Base-by-base conservation (phyloP, 768 basidiomycete genomes). In the Leccinellum albellum region DNA sequence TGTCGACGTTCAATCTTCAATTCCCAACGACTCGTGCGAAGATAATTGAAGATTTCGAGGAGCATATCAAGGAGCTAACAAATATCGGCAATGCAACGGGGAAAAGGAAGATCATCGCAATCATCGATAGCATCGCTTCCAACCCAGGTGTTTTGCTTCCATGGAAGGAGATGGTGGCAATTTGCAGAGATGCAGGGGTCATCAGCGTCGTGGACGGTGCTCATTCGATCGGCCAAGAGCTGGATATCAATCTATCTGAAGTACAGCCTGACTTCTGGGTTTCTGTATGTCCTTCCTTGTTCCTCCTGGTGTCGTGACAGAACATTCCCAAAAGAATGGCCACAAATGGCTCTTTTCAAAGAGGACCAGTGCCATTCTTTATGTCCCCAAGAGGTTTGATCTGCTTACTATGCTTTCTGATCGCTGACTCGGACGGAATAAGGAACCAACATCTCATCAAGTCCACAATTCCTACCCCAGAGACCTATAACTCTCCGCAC, bases 341-440 rank as follows among this genome's bases (percentile, higher is more conserved):
- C 88, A 94, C 72, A 94, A 94, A 71, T 95, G 93, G 91, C 73
- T 93, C 2, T 85, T 79, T 62, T 78, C 82, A 3, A 87, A 89
- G 68, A 79, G 91, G 6, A 76, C 82, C 1, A 84, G 79, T 46
- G 84, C 89, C 0, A 75, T 87, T 17, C 74, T 94, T 15, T 94
- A 94, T 66, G 88, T 90, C 6, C 88, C 91, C 0, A 78, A 75
- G 55, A 71, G 82, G 84, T 82, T 56, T 29, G 78, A 33, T 46
- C 12, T 6, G 10, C 10, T 53, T 46, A 24, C 13, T 24, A 3
- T 37, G 37, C 21, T 37, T 32, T 32, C 31, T 33, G 21, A 45
- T 45, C 8, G 26, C 51, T 53, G 21, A 57, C 28, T 23, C 12
- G 0, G 33, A 54, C 9, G 42, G 42, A 54, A 29, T 17, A 54